Percentiles rank a stretch among this genome's conserved stretches.
Conservation (phyloP, 192 early-diverging fungal genomes). For the Physocladia obscura region DNA sequence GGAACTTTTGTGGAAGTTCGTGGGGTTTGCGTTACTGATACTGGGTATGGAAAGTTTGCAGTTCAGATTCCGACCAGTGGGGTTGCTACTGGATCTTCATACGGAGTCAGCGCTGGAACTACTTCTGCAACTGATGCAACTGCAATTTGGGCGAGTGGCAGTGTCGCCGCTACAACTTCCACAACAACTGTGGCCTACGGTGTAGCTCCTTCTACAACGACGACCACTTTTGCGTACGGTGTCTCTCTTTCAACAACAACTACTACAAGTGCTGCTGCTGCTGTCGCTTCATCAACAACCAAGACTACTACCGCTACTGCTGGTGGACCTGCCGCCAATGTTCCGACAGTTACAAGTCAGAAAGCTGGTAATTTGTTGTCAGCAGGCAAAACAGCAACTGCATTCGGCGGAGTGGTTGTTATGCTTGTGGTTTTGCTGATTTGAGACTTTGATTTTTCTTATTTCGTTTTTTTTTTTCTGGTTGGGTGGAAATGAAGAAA, state of each 20-base stretch:
- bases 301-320: background rate
- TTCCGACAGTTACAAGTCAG: too few species aligned
- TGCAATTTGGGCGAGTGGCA: background rate
- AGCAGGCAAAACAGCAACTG: too few species aligned
- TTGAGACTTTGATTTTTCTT: background rate
- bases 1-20: background rate
- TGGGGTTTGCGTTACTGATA: conserved; percentile 1
- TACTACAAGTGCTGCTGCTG: background rate
- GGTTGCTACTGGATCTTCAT: background rate
- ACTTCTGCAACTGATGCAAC: background rate
- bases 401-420: too few species aligned
- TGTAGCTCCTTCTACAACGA: background rate
- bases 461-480: background rate
- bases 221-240: too few species aligned
- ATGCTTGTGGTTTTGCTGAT: too few species aligned
- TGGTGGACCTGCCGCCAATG: background rate
- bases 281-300: background rate
- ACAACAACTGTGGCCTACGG: background rate
- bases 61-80: background rate
- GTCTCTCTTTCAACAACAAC: background rate
- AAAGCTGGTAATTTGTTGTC: too few species aligned
- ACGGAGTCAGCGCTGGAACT: background rate
- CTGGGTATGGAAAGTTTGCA: conserved; percentile 2
- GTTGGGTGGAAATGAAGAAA: background rate
- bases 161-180: background rate